Evolutionary conservation across 192 early-diverging fungal genomes (phyloP).

Genomic region (Coemansia sp.): DNA sequence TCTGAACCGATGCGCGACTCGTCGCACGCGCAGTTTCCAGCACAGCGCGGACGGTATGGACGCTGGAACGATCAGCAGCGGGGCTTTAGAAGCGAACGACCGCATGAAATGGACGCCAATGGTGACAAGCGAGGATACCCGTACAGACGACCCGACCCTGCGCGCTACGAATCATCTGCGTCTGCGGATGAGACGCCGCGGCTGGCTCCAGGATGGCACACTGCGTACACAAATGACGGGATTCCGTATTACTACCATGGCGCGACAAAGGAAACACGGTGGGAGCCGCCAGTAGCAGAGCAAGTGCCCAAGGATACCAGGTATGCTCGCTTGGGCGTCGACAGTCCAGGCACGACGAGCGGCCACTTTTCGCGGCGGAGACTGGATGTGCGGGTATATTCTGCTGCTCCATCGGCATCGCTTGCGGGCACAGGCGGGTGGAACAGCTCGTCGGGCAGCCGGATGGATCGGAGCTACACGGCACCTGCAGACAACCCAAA

Average conservation of each 20-base stretch:
- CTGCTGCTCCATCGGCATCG: not conserved
- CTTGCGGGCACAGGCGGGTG: not conserved
- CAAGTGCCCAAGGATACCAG: not conserved
- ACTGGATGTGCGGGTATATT: not conserved
- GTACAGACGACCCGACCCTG: conserved; percentile 1
- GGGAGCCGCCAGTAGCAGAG: conserved; percentile 42
- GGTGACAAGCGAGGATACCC: not conserved
- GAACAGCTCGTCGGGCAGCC: not conserved
- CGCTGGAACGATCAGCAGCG: not conserved
- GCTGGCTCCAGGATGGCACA: conserved; percentile 50
- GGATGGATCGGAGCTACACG: not conserved
- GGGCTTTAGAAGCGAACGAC: not conserved
- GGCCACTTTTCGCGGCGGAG: not conserved
- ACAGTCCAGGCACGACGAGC: not conserved
- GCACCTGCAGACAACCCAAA: conserved; percentile 10
- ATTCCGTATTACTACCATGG: conserved; percentile 54
- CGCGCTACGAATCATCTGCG: conserved; percentile 16
- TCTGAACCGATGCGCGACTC: not conserved
- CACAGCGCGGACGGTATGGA: conserved; percentile 2
- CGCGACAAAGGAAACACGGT: conserved; percentile 48
- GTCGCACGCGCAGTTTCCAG: not conserved
- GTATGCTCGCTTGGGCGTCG: not conserved
- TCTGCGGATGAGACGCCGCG: conserved; percentile 1
- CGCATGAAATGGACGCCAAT: not conserved
- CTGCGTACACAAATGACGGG: conserved; percentile 37